A percentile compares a stretch with the other conserved stretches of the same genome.
Conservation (phyloP, 352 stramenopile species). For the Globisporangium lucens region DNA sequence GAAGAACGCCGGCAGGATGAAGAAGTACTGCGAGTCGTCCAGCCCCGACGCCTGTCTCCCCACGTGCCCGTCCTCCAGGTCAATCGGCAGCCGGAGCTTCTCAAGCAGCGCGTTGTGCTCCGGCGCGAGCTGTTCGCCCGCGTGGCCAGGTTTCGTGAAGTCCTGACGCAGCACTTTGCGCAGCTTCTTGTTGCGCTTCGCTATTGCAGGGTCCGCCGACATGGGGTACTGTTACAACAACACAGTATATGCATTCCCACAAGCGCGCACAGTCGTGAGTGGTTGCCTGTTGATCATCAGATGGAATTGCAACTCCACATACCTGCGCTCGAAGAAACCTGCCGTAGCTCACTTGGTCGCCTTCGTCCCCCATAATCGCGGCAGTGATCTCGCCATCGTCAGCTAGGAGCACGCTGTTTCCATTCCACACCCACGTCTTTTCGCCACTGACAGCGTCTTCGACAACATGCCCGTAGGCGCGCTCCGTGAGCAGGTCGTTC, state of each 20-base stretch:
- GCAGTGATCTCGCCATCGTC: neutral
- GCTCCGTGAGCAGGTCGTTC: constrained; percentile 74
- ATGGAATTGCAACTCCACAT: neutral
- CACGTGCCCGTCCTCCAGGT: neutral
- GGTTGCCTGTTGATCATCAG: neutral
- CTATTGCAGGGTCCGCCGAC: constrained; percentile 33
- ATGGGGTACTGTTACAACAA: constrained; percentile 45
- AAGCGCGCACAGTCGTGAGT: neutral
- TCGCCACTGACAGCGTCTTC: constrained; percentile 15
- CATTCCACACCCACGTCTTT: constrained; percentile 46
- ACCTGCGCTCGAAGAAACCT: constrained; percentile 60
- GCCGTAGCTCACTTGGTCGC: constrained; percentile 48
- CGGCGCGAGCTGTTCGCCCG: constrained; percentile 38
- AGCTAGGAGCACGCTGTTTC: constrained; percentile 21
- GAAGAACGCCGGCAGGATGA: constrained; percentile 73
- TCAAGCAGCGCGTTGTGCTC: constrained; percentile 49
- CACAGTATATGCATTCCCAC: neutral
- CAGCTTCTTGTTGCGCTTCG: constrained; percentile 61
- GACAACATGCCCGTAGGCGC: constrained; percentile 32
- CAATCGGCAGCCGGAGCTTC: constrained; percentile 37
- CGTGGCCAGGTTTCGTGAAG: constrained; percentile 51
- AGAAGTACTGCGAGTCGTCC: constrained; percentile 43
- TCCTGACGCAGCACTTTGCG: constrained; percentile 59
- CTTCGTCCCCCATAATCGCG: neutral
- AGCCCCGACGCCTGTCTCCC: constrained; percentile 28